Percentiles rank a stretch among this genome's conserved stretches.
Evolutionary conservation across 2,329 filamentous ascomycete species (phyloP).

Genomic region (Clonostachys rhizophaga): DNA sequence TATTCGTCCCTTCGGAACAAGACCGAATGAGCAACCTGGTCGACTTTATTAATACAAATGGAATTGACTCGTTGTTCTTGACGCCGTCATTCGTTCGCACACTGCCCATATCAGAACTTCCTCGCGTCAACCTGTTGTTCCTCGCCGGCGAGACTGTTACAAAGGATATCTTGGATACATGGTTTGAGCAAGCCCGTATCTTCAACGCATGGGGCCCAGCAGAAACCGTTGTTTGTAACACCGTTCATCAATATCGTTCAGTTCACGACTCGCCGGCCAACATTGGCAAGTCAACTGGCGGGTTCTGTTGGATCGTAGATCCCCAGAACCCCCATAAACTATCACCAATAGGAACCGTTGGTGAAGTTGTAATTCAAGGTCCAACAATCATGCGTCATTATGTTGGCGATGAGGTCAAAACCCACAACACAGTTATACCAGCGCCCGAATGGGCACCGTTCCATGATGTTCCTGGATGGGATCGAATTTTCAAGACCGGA

Average conservation of each 20-base stretch:
- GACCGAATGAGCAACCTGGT: constrained; percentile 27
- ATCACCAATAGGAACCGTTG: constrained; percentile 11
- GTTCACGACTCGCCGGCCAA: background rate
- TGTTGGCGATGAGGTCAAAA: constrained; percentile 22
- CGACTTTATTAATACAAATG: constrained; percentile 6
- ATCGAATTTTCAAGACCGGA: constrained; percentile 8
- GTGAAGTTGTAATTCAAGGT: constrained; percentile 25
- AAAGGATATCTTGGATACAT: constrained; percentile 4
- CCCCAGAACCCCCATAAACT: constrained; percentile 7
- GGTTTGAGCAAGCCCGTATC: constrained; percentile 3
- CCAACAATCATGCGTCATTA: constrained; percentile 37
- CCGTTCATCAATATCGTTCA: constrained; percentile 3
- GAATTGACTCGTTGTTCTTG: constrained; percentile 8
- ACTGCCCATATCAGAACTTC: background rate
- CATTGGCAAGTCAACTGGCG: constrained; percentile 1
- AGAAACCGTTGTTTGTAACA: constrained; percentile 1
- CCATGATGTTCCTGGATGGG: background rate
- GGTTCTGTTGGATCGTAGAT: constrained; percentile 9
- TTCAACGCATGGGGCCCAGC: constrained; percentile 6
- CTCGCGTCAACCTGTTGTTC: constrained; percentile 1
- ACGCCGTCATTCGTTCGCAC: constrained; percentile 4
- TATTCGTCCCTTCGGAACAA: constrained; percentile 28
- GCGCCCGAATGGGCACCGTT: background rate
- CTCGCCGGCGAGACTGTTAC: constrained; percentile 5
- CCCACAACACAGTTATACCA: constrained; percentile 11